phyloP scores from a whole-genome alignment of 257 asterid genomes.

The Lithospermum erythrorhizon region DNA sequence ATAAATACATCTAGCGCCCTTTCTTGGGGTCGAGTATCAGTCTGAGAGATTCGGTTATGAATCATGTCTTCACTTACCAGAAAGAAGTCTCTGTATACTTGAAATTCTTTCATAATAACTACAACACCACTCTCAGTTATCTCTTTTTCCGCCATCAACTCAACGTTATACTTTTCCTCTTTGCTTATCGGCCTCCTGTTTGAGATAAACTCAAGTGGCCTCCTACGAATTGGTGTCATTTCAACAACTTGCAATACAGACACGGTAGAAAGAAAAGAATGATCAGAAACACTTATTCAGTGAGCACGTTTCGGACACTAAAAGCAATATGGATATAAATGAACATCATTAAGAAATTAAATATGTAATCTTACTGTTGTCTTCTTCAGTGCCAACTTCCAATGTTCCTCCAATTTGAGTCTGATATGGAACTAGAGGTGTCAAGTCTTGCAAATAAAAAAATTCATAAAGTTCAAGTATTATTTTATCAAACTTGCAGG shows the following conservation, averaged over 20 bases:
- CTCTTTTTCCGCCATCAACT: conserved; percentile 13
- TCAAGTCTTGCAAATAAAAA: neutral
- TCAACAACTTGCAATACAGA: neutral
- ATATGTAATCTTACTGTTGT: neutral
- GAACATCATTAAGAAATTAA: no score
- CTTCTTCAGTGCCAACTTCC: neutral
- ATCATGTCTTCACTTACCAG: conserved; percentile 17
- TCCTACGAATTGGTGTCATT: neutral
- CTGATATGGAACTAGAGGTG: no score
- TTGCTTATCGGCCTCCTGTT: conserved; percentile 20
- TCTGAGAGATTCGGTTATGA: neutral
- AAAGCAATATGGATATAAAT: neutral
- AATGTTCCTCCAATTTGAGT: no score
- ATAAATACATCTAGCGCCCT: neutral
- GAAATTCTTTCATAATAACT: conserved; percentile 23
- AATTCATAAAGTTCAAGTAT: neutral
- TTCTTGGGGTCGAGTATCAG: neutral
- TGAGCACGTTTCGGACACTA: neutral
- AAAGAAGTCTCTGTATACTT: conserved; percentile 24
- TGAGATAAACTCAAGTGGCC: conserved; percentile 10
- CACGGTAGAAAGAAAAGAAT: neutral
- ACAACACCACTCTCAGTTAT: conserved; percentile 13
- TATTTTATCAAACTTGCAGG: no score
- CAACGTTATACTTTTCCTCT: conserved; percentile 18
- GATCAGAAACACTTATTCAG: neutral